Conservation (phyloP, 129 eudicot genomes). For the Flaveria brownii region DNA sequence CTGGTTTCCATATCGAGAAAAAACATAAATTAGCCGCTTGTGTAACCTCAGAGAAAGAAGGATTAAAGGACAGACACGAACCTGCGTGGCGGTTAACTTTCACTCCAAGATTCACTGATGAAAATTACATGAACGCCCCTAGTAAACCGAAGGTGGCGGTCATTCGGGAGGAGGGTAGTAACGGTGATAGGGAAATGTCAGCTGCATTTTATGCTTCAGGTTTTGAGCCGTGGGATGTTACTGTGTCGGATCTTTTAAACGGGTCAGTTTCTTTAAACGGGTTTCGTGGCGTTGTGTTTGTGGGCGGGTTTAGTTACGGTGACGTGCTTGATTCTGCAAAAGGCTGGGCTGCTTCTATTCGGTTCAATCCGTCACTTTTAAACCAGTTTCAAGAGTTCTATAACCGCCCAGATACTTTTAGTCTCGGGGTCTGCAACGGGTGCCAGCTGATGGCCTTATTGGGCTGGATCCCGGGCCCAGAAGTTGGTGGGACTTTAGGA, state of each 20-base stretch:
- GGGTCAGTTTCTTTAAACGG: slow-evolving; percentile 45
- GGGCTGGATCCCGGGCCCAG: slow-evolving; percentile 95
- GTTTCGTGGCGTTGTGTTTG: slow-evolving; percentile 70
- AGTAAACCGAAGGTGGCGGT: slow-evolving; percentile 81
- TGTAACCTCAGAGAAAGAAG: slow-evolving; percentile 70
- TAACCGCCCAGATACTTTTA: slow-evolving; percentile 67
- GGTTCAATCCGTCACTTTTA: slow-evolving; percentile 76
- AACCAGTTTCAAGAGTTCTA: slow-evolving; percentile 81
- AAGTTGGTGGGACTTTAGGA: slow-evolving; percentile 64
- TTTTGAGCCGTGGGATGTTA: slow-evolving; percentile 78
- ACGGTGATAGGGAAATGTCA: slow-evolving; percentile 89
- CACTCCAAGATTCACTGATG: slow-evolving; percentile 60
- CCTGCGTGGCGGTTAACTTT: slow-evolving; percentile 81
- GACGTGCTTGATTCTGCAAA: slow-evolving; percentile 96
- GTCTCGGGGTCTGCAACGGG: slow-evolving; percentile 93
- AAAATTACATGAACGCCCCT: slow-evolving; percentile 41
- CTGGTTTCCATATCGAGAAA: slow-evolving; percentile 74
- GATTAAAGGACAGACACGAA: slow-evolving; percentile 63
- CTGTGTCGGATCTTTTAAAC: slow-evolving; percentile 76
- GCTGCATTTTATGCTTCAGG: slow-evolving; percentile 81
- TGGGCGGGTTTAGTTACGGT: slow-evolving; percentile 94
- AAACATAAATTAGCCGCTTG: slow-evolving; percentile 67
- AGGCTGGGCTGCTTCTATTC: slow-evolving; percentile 91
- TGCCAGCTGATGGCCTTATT: slow-evolving; percentile 97
- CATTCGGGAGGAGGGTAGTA: slow-evolving; percentile 90